Percentiles rank a stretch among this genome's conserved stretches.
Conservation (phyloP, 1,139 yeast genomes). For the Kazachstania sp. region DNA sequence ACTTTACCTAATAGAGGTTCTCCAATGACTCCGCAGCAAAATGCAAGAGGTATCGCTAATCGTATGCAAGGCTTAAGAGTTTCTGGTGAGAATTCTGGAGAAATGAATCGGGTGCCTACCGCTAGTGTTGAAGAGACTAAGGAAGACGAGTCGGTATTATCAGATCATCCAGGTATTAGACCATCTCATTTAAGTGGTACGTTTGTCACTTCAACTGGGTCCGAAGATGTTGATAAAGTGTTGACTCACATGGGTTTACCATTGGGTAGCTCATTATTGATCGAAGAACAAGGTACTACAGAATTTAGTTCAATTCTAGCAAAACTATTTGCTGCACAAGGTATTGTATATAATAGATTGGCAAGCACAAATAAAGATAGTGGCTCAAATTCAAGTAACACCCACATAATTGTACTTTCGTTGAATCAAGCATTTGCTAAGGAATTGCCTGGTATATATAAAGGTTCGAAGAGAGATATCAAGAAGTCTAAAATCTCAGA, state of each 20-base stretch:
- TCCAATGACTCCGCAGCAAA: neutral
- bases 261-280: conserved; percentile 55
- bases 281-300: conserved; percentile 84
- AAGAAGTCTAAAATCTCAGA: conserved; percentile 50
- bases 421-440: conserved; percentile 52
- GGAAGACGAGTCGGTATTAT: neutral
- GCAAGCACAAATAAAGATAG: conserved; percentile 24
- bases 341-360: conserved; percentile 59
- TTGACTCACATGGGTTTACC: conserved; percentile 83
- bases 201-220: conserved; percentile 72
- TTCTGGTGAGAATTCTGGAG: neutral
- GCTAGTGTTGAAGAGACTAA: neutral
- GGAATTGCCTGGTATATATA: conserved; percentile 72
- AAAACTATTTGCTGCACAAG: conserved; percentile 71
- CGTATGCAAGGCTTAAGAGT: conserved; percentile 8
- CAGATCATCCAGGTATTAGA: conserved; percentile 49
- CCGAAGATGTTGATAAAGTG: conserved; percentile 62
- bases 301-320: conserved; percentile 74
- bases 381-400: conserved; percentile 29
- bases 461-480: conserved; percentile 60
- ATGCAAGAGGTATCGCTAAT: neutral
- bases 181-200: conserved; percentile 74
- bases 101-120: neutral
- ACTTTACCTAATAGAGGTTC: conserved; percentile 5
- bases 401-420: conserved; percentile 66